A percentile compares a stretch with the other conserved stretches of the same genome.
Conservation (phyloP, 163 green algal species). For the Volvox carteri region DNA sequence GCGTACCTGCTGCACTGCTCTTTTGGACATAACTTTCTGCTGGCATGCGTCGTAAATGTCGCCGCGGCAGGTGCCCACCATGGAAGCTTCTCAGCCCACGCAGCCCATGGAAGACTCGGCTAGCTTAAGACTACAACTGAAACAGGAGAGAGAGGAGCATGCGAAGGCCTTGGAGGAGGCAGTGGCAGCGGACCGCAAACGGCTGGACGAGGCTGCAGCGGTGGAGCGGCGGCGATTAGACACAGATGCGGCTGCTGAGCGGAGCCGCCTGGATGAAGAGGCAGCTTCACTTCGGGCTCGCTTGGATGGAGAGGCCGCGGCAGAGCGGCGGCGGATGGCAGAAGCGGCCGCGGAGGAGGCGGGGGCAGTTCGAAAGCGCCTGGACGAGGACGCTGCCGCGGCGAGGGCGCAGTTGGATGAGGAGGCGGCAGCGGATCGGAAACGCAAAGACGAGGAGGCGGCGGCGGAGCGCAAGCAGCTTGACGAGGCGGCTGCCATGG, state of each 20-base stretch:
- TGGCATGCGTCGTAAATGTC: too few relatives aligned
- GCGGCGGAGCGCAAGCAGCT: not conserved
- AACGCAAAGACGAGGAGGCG: not conserved
- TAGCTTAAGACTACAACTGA: constrained; percentile 1
- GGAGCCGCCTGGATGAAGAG: constrained; percentile 8
- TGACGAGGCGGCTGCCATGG: not conserved
- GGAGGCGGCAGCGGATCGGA: not conserved
- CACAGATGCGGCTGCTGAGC: not conserved
- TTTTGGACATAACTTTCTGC: too few relatives aligned
- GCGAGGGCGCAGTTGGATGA: not conserved
- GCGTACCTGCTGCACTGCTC: too few relatives aligned
- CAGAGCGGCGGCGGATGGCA: not conserved
- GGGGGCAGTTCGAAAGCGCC: not conserved
- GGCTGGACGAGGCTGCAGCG: not conserved
- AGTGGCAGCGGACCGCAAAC: not conserved
- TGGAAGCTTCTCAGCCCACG: not conserved
- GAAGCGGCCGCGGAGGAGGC: not conserved
- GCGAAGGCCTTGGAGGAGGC: not conserved
- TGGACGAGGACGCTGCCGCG: not conserved
- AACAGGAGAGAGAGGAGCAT: constrained; percentile 1
- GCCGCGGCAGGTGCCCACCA: constrained; percentile 1
- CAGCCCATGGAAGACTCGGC: not conserved
- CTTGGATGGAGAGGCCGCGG: not conserved
- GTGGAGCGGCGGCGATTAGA: not conserved
- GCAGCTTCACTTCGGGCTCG: not conserved